phyloP scores from a whole-genome alignment of 2,329 filamentous ascomycete species.

The Trichoderma afroharzianum region DNA sequence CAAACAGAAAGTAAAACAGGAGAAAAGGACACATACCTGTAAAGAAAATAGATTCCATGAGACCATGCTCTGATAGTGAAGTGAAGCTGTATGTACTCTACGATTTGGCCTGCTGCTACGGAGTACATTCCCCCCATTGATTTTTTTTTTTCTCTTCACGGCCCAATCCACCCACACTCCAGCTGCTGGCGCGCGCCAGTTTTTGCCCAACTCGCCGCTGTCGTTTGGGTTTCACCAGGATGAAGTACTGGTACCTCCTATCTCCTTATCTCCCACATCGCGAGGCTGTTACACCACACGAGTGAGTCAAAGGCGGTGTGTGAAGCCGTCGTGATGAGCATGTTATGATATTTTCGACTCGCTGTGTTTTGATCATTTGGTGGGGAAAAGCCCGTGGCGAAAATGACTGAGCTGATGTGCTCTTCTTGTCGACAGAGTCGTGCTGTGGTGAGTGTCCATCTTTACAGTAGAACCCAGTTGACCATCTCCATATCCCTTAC shows the following conservation, averaged over 20 bases:
- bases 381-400: not conserved
- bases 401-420: not conserved
- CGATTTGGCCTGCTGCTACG: not conserved
- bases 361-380: not conserved
- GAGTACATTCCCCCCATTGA: not conserved
- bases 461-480: not conserved
- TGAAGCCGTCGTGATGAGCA: not conserved
- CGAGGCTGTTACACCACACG: not conserved
- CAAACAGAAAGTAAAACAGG: not conserved
- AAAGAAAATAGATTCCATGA: not conserved
- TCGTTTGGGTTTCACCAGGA: not conserved
- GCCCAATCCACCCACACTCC: constrained; percentile 14
- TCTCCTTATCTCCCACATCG: not conserved
- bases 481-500: not conserved
- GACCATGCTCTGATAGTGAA: not conserved
- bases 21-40: not conserved
- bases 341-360: not conserved
- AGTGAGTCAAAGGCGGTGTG: constrained; percentile 5
- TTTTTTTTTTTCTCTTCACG: not conserved
- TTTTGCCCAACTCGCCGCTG: constrained; percentile 15
- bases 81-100: not conserved
- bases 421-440: not conserved
- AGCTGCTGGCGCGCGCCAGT: constrained; percentile 2
- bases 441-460: not conserved
- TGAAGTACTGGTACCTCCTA: not conserved